Evolutionary conservation across 257 asterid species (phyloP).

Genomic region (Capsicum chinense): DNA sequence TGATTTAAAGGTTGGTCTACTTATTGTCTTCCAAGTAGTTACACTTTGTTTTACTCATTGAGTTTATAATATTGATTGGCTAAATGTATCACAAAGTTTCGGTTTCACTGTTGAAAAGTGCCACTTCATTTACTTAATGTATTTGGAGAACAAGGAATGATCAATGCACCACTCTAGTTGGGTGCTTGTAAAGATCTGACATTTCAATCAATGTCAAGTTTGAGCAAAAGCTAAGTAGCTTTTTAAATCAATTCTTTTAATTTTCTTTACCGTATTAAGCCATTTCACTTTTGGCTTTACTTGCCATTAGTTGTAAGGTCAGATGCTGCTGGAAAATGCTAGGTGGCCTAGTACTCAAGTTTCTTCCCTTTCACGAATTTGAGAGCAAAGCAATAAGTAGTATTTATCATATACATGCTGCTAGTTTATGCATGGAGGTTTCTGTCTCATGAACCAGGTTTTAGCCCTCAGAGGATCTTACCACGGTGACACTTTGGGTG

Average conservation of each 20-base stretch:
- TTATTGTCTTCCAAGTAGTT: neutral
- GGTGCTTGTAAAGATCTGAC: neutral
- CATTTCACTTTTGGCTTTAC: neutral
- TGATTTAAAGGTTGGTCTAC: slow-evolving; percentile 68
- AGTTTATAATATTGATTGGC: neutral
- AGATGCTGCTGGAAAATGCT: slow-evolving; percentile 22
- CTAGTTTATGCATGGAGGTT: slow-evolving; percentile 29
- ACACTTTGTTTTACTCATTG: slow-evolving; percentile 3
- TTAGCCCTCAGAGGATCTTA: slow-evolving; percentile 94
- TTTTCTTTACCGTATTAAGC: slow-evolving; percentile 3
- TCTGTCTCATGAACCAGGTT: slow-evolving; percentile 55
- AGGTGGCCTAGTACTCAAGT: neutral
- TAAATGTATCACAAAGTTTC: neutral
- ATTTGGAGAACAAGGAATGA: neutral
- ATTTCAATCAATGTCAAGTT: neutral
- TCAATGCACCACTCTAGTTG: neutral
- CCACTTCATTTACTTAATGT: slow-evolving; percentile 24
- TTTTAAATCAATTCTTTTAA: neutral
- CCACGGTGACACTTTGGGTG: slow-evolving; percentile 99
- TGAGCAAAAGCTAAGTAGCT: neutral
- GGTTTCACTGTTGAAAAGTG: neutral
- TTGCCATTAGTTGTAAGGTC: neutral
- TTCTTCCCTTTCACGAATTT: slow-evolving; percentile 13
- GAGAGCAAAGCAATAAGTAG: neutral
- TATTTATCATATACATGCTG: neutral